Evolutionary conservation across 345 rosid species (phyloP).

Genomic region (Cochlearia excelsa): DNA sequence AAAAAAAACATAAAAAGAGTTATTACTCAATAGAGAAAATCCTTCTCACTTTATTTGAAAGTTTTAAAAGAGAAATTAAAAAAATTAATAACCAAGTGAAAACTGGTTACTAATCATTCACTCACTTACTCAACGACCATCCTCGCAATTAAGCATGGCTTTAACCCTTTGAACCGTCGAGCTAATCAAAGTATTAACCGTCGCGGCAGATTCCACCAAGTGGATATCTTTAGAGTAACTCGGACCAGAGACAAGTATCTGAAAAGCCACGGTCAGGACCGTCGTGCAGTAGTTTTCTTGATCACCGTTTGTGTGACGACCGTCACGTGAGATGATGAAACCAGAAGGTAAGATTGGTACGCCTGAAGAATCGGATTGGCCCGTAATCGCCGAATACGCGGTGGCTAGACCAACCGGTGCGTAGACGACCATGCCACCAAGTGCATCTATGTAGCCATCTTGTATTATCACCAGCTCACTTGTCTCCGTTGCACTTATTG

Average conservation of each 20-base stretch:
- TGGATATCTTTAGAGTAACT: constrained; percentile 25
- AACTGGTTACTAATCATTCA: not conserved
- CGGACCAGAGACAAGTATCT: constrained; percentile 49
- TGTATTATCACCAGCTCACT: constrained; percentile 53
- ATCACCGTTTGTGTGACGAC: constrained; percentile 28
- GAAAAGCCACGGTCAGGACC: constrained; percentile 66
- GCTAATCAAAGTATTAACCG: constrained; percentile 57
- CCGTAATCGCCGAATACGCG: constrained; percentile 39
- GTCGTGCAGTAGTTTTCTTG: not conserved
- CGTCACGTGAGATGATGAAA: constrained; percentile 55
- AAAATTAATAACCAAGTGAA: not conserved
- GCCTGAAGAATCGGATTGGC: constrained; percentile 36
- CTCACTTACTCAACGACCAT: constrained; percentile 8
- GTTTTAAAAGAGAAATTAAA: not conserved
- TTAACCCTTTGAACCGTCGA: constrained; percentile 58
- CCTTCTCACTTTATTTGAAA: constrained; percentile 20
- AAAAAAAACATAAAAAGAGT: not conserved
- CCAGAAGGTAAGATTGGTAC: constrained; percentile 77
- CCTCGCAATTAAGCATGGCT: constrained; percentile 44
- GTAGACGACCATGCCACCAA: constrained; percentile 54
- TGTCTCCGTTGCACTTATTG: constrained; percentile 1
- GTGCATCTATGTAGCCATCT: constrained; percentile 49
- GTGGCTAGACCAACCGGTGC: constrained; percentile 54
- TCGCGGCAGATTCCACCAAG: constrained; percentile 45
- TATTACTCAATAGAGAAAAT: not conserved